Evolutionary conservation across 1,139 yeast genomes (phyloP), one percentile per base, ranked within the genome.

Genomic region (Geotrichum fermentans): DNA sequence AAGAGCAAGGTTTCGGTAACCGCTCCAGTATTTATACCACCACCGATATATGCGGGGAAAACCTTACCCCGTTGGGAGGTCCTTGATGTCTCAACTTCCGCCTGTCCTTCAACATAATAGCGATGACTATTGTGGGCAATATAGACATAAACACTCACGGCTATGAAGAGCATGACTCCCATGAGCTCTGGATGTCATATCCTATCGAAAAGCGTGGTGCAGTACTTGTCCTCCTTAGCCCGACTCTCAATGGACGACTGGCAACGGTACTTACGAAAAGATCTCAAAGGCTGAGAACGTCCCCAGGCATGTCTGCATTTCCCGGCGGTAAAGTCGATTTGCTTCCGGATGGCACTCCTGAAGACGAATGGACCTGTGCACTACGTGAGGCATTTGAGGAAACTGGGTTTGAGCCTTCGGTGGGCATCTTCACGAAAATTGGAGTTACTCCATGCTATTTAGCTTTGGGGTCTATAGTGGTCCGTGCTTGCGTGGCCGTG

Each of bases 361-460:
- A 87, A 62, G 65, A 75, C 14, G 87, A 83, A 56, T 83, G 87
- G 79, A 75, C 75, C 45, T 82, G 84, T 33, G 81, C 95, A 0
- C 69, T 92, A 56, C 71, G 96, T 41, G 96, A 88, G 67, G 81
- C 86, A 61, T 76, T 73, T 49, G 96, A 88, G 64, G 96, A 88
- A 62, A 84, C 86, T 45, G 96, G 95, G 0, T 67, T 88, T 16
- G 76, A 77, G 10, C 59, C 66, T 24, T 6, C 28, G 28, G 28
- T 24, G 28, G 45, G 44, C n/a, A 42, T 24, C 14, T 69, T 83
- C 42, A 79, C 77, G 46, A 75, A 73, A 52, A 62, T 83, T 29
- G 74, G 74, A 48, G 68, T 74, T 4, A 61, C 87, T 61, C 95
- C 96, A 1, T 74, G 85, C 52, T 87, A 84, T 62, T 65, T 87